A percentile compares a stretch with the other conserved stretches of the same genome.
phyloP scores from a whole-genome alignment of 2,329 filamentous ascomycete genomes.

The Pezizomycotina sp. region DNA sequence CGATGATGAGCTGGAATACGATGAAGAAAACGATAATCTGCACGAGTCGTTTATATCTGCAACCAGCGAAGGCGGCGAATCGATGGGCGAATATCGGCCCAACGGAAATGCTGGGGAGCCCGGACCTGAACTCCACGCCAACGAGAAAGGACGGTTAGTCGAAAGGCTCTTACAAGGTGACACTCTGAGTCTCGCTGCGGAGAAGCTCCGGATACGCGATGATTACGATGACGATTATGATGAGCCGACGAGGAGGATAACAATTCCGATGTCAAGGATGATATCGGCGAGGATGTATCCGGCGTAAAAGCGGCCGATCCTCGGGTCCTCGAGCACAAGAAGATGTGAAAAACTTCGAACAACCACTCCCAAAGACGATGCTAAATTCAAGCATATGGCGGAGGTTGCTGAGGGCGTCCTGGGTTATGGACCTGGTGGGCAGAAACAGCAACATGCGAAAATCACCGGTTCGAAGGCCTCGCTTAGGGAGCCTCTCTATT shows the following conservation, averaged over 20 bases:
- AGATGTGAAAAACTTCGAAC: constrained; percentile 13
- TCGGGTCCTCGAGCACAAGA: constrained; percentile 15
- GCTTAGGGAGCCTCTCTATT: constrained; percentile 17
- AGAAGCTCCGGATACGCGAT: constrained; percentile 7
- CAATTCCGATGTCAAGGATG: too few species aligned
- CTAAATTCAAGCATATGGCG: constrained; percentile 6
- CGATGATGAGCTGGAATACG: constrained; percentile 21
- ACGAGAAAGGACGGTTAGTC: constrained; percentile 9
- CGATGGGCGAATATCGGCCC: background rate
- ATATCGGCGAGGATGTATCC: constrained; percentile 3
- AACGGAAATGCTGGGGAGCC: too few species aligned
- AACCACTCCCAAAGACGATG: background rate
- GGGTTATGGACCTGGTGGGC: constrained; percentile 3
- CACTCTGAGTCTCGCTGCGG: constrained; percentile 14
- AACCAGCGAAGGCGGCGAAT: constrained; percentile 20
- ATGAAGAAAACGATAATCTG: constrained; percentile 28
- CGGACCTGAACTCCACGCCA: constrained; percentile 7
- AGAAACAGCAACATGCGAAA: constrained; percentile 3
- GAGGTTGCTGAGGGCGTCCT: constrained; percentile 14
- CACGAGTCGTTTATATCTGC: constrained; percentile 13
- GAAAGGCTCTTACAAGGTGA: constrained; percentile 13
- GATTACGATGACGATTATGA: constrained; percentile 6
- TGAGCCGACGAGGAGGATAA: too few species aligned
- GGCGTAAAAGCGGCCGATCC: constrained; percentile 13
- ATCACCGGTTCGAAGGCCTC: constrained; percentile 9